Conservation (phyloP, 257 asterid species). For the Coffea canephora region DNA sequence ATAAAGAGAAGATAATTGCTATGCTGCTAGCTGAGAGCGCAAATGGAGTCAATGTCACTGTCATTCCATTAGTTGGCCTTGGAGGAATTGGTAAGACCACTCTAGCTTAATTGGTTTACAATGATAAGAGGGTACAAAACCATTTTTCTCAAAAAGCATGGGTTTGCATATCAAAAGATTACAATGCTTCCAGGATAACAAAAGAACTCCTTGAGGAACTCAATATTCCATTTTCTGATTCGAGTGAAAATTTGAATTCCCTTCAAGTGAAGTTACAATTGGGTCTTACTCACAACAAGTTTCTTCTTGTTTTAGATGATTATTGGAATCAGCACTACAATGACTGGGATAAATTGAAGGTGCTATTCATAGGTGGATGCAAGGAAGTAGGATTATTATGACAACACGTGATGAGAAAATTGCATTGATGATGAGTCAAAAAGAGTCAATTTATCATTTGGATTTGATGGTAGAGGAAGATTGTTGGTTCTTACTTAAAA, state of each 20-base stretch:
- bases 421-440: conserved; percentile 36
- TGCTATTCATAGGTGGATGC: conserved; percentile 39
- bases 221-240: conserved; percentile 26
- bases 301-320: conserved; percentile 59
- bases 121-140: conserved; percentile 29
- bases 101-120: conserved; percentile 50
- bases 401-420: conserved; percentile 52
- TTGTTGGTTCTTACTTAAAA: conserved; percentile 9
- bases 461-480: background rate
- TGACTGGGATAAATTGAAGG: conserved; percentile 38
- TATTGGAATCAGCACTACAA: conserved; percentile 48
- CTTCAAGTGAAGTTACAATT: conserved; percentile 46
- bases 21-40: conserved; percentile 1
- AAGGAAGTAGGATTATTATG: conserved; percentile 51
- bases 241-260: conserved; percentile 34
- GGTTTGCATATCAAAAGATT: conserved; percentile 50
- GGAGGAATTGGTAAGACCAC: conserved; percentile 17
- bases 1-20: conserved; percentile 15
- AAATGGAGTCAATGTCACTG: background rate
- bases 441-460: background rate
- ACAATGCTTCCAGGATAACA: conserved; percentile 44
- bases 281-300: conserved; percentile 39
- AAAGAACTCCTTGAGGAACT: conserved; percentile 25
- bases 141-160: conserved; percentile 42
- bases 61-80: conserved; percentile 21